Evolutionary conservation across 805 yeast species (phyloP).

Genomic region (Candida methanosorbosa): DNA sequence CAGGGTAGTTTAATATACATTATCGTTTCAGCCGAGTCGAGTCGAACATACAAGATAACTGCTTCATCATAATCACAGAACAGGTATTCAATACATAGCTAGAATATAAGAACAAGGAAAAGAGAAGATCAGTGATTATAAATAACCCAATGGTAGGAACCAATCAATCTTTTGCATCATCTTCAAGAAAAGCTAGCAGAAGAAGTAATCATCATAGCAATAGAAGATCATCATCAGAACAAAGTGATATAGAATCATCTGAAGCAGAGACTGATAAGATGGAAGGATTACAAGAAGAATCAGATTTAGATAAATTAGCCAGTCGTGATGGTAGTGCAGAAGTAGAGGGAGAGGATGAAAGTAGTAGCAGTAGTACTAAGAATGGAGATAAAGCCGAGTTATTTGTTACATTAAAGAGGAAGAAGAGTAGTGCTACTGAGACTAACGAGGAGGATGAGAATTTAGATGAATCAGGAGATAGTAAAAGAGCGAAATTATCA

Average conservation of each 20-base stretch:
- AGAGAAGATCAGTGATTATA: too few species aligned
- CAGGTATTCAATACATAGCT: too few species aligned
- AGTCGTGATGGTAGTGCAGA: too few species aligned
- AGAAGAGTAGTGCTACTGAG: constrained; percentile 3
- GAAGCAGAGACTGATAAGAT: constrained; percentile 91
- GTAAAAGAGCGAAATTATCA: constrained; percentile 10
- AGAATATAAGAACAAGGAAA: too few species aligned
- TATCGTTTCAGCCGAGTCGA: too few species aligned
- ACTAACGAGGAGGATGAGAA: constrained; percentile 8
- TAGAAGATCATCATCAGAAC: constrained; percentile 12
- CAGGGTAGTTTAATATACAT: too few species aligned
- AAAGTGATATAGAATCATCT: constrained; percentile 55
- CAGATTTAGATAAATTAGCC: constrained; percentile 37
- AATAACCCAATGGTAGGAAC: too few species aligned
- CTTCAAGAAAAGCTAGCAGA: not conserved
- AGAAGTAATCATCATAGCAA: not conserved
- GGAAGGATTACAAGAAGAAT: constrained; percentile 50
- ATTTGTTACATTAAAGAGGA: too few species aligned
- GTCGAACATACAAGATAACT: too few species aligned
- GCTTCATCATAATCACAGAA: too few species aligned
- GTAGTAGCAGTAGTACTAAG: constrained; percentile 1
- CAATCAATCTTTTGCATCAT: not conserved
- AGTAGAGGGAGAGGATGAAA: constrained; percentile 1
- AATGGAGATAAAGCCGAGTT: too few species aligned
- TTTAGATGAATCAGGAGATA: constrained; percentile 3